These are phyloP conservation scores for Penicillium sp. DNA, from an alignment of 2,329 filamentous ascomycete species.

Conservation along the genomic window DNA sequence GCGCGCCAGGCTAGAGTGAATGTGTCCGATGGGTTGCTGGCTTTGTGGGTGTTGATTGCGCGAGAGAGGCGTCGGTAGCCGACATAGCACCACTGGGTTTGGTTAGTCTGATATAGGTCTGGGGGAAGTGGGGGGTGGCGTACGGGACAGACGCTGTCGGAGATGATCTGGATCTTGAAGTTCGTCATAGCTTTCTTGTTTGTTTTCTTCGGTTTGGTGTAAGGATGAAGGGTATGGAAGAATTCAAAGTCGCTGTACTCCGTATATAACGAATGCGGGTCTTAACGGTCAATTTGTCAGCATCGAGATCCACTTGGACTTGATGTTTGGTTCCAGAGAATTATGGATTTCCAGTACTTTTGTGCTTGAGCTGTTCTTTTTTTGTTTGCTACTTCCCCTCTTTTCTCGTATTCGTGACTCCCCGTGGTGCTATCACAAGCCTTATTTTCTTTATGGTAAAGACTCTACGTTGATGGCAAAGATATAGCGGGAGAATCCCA, in stretches of 20 bases:
- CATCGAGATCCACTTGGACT: background rate
- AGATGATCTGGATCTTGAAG: constrained; percentile 75
- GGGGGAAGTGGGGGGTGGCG: background rate
- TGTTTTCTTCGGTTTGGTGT: constrained; percentile 18
- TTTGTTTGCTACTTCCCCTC: background rate
- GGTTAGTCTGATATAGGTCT: constrained; percentile 8
- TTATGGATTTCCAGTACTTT: background rate
- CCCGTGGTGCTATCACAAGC: background rate
- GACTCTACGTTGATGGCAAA: too few species aligned
- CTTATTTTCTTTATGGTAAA: too few species aligned
- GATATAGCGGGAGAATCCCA: too few species aligned
- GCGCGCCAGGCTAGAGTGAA: constrained; percentile 75
- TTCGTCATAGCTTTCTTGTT: constrained; percentile 60
- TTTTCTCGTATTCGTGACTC: background rate
- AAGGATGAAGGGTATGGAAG: background rate
- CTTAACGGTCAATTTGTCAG: constrained; percentile 15
- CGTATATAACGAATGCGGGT: constrained; percentile 4
- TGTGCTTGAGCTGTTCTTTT: too few species aligned
- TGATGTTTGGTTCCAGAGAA: background rate
- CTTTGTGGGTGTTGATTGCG: constrained; percentile 68
- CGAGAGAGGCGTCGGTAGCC: constrained; percentile 73
- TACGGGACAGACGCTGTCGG: constrained; percentile 76
- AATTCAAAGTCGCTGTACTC: background rate
- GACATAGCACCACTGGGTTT: constrained; percentile 69
- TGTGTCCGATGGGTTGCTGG: constrained; percentile 65